Conservation (phyloP, 2,329 filamentous ascomycete species). For the Blastomyces gilchristii region DNA sequence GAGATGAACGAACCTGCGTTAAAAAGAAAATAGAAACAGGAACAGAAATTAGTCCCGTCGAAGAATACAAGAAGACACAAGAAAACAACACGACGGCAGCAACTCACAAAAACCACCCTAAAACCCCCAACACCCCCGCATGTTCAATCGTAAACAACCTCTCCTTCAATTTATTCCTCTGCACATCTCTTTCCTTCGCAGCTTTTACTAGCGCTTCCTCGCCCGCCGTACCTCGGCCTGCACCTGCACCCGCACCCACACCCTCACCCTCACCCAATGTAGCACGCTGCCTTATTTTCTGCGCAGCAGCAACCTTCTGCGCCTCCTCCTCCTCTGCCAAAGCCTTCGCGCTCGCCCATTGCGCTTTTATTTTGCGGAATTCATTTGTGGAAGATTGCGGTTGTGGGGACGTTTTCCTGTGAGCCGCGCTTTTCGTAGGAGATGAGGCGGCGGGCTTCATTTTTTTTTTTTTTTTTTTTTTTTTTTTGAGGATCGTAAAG, state of each 20-base stretch:
- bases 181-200: conserved; percentile 23
- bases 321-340: conserved; percentile 17
- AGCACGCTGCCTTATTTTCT: conserved; percentile 2
- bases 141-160: conserved; percentile 32
- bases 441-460: neutral
- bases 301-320: conserved; percentile 9
- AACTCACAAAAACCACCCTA: conserved; percentile 35
- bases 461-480: neutral
- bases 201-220: conserved; percentile 16
- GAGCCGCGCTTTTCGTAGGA: neutral
- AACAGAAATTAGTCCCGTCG: neutral
- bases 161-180: conserved; percentile 25
- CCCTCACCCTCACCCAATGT: neutral
- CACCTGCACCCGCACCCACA: neutral
- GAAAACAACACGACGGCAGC: neutral
- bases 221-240: conserved; percentile 6
- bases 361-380: conserved; percentile 15
- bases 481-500: too few relatives aligned
- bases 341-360: conserved; percentile 17
- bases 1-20: conserved; percentile 55
- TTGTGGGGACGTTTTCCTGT: neutral
- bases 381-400: conserved; percentile 10
- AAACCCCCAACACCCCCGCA: conserved; percentile 28
- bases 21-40: neutral
- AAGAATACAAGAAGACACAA: neutral